A percentile compares a stretch with the other conserved stretches of the same genome.
These are phyloP conservation scores for Clonostachys sp. DNA, from an alignment of 2,329 filamentous ascomycete genomes.

Conservation along the genomic window DNA sequence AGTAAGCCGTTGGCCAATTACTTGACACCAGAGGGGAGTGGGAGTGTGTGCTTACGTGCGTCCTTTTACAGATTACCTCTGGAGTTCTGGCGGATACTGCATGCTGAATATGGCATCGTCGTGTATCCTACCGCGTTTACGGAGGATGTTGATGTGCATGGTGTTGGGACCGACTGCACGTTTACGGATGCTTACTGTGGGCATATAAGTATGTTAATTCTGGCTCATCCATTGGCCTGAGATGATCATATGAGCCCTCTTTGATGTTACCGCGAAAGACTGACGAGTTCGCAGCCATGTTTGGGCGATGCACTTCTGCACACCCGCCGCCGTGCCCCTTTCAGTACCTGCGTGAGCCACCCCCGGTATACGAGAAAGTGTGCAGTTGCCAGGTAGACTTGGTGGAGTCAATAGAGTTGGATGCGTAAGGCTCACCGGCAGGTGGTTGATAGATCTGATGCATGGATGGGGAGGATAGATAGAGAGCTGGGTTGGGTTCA, in stretches of 20 bases:
- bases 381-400: background rate
- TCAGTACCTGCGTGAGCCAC: slow-evolving; percentile 28
- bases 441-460: too few species aligned
- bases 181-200: slow-evolving; percentile 29
- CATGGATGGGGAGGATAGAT: too few species aligned
- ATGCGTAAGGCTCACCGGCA: too few species aligned
- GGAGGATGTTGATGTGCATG: slow-evolving; percentile 23
- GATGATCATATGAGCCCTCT: too few species aligned
- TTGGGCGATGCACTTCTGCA: slow-evolving; percentile 14
- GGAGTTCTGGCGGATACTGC: slow-evolving; percentile 30
- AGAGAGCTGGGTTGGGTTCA: too few species aligned
- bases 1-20: slow-evolving; percentile 12
- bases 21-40: background rate
- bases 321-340: slow-evolving; percentile 29
- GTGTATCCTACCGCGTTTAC: slow-evolving; percentile 32
- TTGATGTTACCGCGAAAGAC: background rate
- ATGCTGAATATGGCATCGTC: slow-evolving; percentile 31
- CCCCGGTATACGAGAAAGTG: slow-evolving; percentile 23
- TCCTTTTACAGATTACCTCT: slow-evolving; percentile 19
- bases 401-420: too few species aligned
- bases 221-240: background rate
- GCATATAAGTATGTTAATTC: slow-evolving; percentile 22
- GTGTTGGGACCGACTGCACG: slow-evolving; percentile 23
- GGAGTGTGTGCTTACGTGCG: background rate
- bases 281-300: slow-evolving; percentile 21